Conservation (phyloP, 495 filamentous ascomycete genomes). For the Aspergillus ellipticus region DNA sequence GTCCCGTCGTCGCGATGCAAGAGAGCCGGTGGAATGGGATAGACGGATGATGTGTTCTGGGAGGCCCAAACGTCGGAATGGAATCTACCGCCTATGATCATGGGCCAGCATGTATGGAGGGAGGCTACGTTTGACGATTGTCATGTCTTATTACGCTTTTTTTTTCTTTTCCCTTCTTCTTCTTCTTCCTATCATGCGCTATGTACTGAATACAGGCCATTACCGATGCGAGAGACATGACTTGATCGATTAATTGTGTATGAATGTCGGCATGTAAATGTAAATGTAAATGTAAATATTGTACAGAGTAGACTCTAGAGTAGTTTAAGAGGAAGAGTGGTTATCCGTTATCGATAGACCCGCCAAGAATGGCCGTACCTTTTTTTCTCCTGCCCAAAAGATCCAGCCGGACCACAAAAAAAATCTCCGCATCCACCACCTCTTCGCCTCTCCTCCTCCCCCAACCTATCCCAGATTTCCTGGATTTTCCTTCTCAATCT, state of each 20-base stretch:
- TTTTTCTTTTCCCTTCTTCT: conserved; percentile 8
- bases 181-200: not conserved
- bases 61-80: not conserved
- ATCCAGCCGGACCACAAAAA: conserved; percentile 25
- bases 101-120: conserved; percentile 2
- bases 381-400: conserved; percentile 28
- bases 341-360: conserved; percentile 22
- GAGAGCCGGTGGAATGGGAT: not conserved
- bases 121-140: conserved; percentile 17
- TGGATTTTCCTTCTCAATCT: conserved; percentile 14
- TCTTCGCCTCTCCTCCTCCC: conserved; percentile 26
- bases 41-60: not conserved
- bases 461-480: conserved; percentile 14
- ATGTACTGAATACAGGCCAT: no score
- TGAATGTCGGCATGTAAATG: no score
- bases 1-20: not conserved
- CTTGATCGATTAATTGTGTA: no score
- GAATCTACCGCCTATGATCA: not conserved
- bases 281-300: no score
- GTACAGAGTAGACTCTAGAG: no score
- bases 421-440: conserved; percentile 29
- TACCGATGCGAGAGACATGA: no score
- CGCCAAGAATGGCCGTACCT: conserved; percentile 35
- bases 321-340: not conserved
- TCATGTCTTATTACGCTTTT: conserved; percentile 16